phyloP scores from a whole-genome alignment of 768 basidiomycete species.

The Tylopilus intermedius region DNA sequence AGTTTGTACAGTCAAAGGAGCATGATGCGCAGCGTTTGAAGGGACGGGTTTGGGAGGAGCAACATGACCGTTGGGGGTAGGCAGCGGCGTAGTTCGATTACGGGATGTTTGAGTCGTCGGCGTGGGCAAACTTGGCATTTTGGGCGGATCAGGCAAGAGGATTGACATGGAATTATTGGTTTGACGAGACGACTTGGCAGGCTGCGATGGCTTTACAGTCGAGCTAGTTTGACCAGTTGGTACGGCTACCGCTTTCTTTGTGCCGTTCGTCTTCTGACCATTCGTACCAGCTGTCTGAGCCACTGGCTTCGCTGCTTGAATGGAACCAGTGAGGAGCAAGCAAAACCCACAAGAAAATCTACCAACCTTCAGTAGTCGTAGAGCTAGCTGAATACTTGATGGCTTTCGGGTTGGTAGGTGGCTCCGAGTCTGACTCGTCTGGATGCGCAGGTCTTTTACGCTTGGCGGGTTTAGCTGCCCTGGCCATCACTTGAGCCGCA shows the following conservation, averaged over 20 bases:
- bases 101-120: not conserved
- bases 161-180: constrained; percentile 22
- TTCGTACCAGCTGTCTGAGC: constrained; percentile 3
- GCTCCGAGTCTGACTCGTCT: constrained; percentile 23
- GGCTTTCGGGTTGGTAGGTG: constrained; percentile 13
- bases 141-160: not conserved
- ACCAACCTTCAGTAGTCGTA: constrained; percentile 15
- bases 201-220: constrained; percentile 1
- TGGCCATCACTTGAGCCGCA: constrained; percentile 15
- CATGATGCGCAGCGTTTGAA: not conserved
- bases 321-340: not conserved
- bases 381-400: constrained; percentile 1
- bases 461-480: constrained; percentile 15
- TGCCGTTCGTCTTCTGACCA: constrained; percentile 3
- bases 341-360: not conserved
- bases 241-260: constrained; percentile 1
- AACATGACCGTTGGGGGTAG: not conserved
- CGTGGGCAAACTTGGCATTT: not conserved
- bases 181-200: constrained; percentile 8
- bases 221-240: not conserved
- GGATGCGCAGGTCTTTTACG: constrained; percentile 25
- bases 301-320: constrained; percentile 13
- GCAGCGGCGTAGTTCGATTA: not conserved
- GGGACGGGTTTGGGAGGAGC: not conserved
- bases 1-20: constrained; percentile 12